A percentile compares a stretch with the other conserved stretches of the same genome.
Evolutionary conservation across 257 asterid species (phyloP).

Genomic region (Solanum paucissectum): DNA sequence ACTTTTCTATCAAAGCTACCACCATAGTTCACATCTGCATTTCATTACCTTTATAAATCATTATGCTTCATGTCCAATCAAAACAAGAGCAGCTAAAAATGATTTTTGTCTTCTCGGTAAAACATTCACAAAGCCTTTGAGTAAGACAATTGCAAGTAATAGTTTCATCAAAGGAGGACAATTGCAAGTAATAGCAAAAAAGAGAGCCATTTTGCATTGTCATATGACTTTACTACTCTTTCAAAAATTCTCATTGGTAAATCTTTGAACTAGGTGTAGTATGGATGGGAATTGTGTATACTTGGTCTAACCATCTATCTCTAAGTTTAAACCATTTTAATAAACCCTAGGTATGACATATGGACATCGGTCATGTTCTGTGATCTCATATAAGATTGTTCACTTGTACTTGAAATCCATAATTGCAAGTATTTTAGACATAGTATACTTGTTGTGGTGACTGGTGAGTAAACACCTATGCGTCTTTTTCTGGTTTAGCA

Average conservation of each 20-base stretch:
- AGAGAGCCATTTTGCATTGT: background rate
- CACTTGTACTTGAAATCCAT: background rate
- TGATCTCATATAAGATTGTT: too few relatives aligned
- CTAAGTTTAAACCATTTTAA: background rate
- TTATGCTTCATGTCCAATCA: background rate
- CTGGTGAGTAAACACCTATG: background rate
- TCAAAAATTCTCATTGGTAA: background rate
- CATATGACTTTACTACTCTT: background rate
- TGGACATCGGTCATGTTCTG: background rate
- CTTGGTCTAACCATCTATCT: background rate
- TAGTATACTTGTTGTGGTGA: background rate
- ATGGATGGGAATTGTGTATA: background rate
- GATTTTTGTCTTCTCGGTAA: background rate
- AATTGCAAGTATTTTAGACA: background rate
- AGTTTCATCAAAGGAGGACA: too few relatives aligned
- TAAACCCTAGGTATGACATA: background rate
- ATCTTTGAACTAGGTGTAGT: background rate
- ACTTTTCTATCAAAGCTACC: background rate
- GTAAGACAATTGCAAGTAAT: background rate
- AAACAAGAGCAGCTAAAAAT: background rate
- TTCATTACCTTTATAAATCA: background rate
- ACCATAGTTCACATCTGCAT: background rate
- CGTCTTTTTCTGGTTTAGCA: background rate
- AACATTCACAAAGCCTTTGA: background rate
- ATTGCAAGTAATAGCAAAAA: background rate